Conservation (phyloP, 2,329 filamentous ascomycete species). For the Talaromyces sp. region DNA sequence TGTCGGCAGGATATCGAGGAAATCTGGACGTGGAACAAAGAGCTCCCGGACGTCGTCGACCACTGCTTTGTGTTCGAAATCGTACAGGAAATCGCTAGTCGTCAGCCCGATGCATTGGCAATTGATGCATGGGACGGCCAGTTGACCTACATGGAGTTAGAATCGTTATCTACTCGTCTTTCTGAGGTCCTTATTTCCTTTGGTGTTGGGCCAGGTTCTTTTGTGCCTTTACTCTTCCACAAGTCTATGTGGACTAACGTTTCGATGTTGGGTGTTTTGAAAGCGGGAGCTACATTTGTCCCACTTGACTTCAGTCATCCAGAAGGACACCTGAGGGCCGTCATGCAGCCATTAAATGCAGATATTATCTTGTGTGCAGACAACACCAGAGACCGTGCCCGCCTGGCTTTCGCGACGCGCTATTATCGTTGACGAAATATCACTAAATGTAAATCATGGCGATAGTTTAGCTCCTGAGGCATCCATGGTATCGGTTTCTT, state of each 20-base stretch:
- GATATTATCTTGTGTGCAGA: slow-evolving; percentile 1
- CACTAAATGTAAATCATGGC: not conserved
- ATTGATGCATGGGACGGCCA: slow-evolving; percentile 6
- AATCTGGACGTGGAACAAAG: slow-evolving; percentile 7
- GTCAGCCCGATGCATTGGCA: not conserved
- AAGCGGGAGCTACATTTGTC: slow-evolving; percentile 3
- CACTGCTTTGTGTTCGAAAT: not conserved
- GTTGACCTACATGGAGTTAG: not conserved
- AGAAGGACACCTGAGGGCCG: not conserved
- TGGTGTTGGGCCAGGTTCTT: slow-evolving; percentile 21
- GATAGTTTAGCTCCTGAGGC: not conserved
- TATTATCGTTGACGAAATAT: not conserved
- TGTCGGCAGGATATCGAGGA: not conserved
- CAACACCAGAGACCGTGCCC: not conserved
- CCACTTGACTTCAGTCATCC: slow-evolving; percentile 2
- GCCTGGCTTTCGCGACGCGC: not conserved
- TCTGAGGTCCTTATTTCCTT: not conserved
- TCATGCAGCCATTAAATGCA: not conserved
- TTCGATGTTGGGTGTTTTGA: slow-evolving; percentile 6
- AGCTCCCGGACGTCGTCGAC: not conserved
- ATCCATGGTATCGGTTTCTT: not conserved
- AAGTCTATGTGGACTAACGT: slow-evolving; percentile 7
- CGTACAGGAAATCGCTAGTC: not conserved
- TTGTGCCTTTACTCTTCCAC: slow-evolving; percentile 7
- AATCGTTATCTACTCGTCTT: not conserved